phyloP scores from a whole-genome alignment of 257 asterid species.

The Lithospermum erythrorhizon region DNA sequence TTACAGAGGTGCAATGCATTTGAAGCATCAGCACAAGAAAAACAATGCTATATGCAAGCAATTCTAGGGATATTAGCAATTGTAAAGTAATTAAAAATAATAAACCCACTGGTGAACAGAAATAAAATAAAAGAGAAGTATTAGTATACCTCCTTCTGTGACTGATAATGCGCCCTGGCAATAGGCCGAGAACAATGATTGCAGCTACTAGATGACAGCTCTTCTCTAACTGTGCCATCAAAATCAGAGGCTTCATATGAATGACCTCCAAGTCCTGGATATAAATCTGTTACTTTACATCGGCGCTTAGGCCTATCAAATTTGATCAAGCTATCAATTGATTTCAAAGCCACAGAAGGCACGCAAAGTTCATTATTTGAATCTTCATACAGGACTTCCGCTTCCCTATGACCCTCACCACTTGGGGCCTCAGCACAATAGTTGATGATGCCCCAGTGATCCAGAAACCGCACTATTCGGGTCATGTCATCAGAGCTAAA shows the following conservation, averaged over 20 bases:
- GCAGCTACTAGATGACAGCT: conserved; percentile 63
- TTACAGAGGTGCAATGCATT: too few species aligned
- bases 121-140: neutral
- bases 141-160: conserved; percentile 79
- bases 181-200: conserved; percentile 54
- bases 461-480: conserved; percentile 82
- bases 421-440: conserved; percentile 65
- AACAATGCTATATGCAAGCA: too few species aligned
- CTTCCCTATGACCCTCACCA: conserved; percentile 45
- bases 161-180: conserved; percentile 59
- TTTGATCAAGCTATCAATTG: conserved; percentile 79
- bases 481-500: conserved; percentile 57
- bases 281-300: conserved; percentile 64
- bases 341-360: conserved; percentile 79
- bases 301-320: conserved; percentile 87
- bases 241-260: conserved; percentile 43
- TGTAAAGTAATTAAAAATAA: too few species aligned
- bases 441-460: conserved; percentile 94
- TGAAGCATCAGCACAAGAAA: too few species aligned
- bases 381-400: conserved; percentile 54
- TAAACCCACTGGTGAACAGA: too few species aligned
- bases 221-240: conserved; percentile 61
- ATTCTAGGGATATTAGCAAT: too few species aligned
- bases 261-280: conserved; percentile 57
- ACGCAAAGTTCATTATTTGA: conserved; percentile 68